Evolutionary conservation across 1,284 basidiomycete genomes (phyloP), one percentile per base, ranked within the genome.

Genomic region (Meripilus lineatus): DNA sequence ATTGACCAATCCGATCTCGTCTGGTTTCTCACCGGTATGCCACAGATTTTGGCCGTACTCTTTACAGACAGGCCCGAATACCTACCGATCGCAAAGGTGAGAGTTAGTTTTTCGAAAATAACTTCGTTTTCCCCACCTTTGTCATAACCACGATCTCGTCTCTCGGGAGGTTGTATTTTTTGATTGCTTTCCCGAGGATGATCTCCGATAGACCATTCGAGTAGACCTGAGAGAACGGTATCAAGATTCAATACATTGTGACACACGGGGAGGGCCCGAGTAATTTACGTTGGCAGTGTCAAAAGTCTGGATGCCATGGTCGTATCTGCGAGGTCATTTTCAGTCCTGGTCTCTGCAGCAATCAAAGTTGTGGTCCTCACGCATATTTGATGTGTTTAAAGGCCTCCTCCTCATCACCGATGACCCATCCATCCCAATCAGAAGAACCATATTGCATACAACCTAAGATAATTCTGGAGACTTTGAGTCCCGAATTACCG

Each of bases 121-220:
- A n/a, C n/a, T n/a, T n/a, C 22, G 14, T 44, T 40, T 14, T 8
- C 25, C 53, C 47, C 28, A 70, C 69, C 66, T 80, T 80, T 28
- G 77, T 79, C 60, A 80, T 61, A 41, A 80, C 66, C 15, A 81
- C 75, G 17, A 79, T 65, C 52, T 75, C 71, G 20, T 76, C 73
- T 15, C 81, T 68, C 3, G 76, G 75, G 22, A 81, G 65, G 23
- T 74, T 62, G 50, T 71, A 67, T 50, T 74, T 55, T 52, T 75
- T 75, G 55, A 83, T 72, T 3, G 78, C 79, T 45, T 78, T 75
- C 11, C 80, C 79, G 35, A 82, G 68, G 47, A 79, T 70, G 21
- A 70, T 56, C 58, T 83, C 78, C 11, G 69, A 73, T 32, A 69
- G 59, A 18, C 77, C 77, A 40, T 71, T 67, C 32, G 69, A 64